Base-by-base conservation (phyloP, 371 early-diverging fungal genomes). In the Rhizomucor miehei region DNA sequence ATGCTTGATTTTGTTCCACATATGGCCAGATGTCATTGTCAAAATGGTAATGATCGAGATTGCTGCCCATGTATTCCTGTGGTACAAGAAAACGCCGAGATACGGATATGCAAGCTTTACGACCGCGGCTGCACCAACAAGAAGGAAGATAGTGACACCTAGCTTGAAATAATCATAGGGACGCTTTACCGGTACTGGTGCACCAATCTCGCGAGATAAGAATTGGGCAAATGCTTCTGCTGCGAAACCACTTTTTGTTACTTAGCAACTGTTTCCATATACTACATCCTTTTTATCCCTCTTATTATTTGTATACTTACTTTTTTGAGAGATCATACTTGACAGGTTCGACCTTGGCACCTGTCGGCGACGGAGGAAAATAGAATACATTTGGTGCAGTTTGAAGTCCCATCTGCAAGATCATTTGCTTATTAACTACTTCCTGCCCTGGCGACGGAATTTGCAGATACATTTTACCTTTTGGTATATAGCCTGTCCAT, bases 1-100 rank as follows among this genome's bases (percentile, higher is more conserved):
- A 11, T 74, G 72, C 25, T 92, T 87, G 64, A 94, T 94, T 51
- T 80, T 80, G 66, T 92, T 92, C 91, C 91, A 94, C 94, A 94
- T 94, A 62, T 85, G 84, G 38, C 93, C 94, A 14, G 88, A 86
- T 35, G 81, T 89, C 84, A 92, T 88, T 46, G 84, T 60, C 24
- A 90, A 66, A 44, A 88, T 85, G n/a, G 75, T 70, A 23, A 82
- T 71, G 55, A 86, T 59, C 20, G 82, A 77, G 23, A 80, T 19
- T 13, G 69, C 58, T 16, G 79, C 75, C 88, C 88, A 88, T 0
- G 85, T 59, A 52, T 78, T 74, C 60, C 80, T 85, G 69, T 79
- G 80, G 25, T 59, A 52, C 1, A 88, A 48, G 14, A 87, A 58
- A 41, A 70, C 75, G 29, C 75, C 62, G 16, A 85, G 69, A 49